These are phyloP conservation scores for Simmondsia chinensis DNA, from an alignment of 148 eudicot genomes.

Conservation along the genomic window DNA sequence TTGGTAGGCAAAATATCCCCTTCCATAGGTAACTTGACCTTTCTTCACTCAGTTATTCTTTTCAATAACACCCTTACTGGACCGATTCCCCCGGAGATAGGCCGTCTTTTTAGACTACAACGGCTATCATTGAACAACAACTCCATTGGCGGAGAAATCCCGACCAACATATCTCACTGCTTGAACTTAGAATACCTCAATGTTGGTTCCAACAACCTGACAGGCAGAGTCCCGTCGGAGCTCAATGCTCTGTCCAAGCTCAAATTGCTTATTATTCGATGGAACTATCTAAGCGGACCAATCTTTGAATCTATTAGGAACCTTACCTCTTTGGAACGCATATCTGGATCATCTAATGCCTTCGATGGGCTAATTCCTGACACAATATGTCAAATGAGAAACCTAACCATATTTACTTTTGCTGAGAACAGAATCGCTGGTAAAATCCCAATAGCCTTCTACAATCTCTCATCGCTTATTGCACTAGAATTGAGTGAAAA, in stretches of 20 bases:
- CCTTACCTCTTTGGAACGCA: slow-evolving; percentile 6
- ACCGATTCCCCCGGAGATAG: slow-evolving; percentile 24
- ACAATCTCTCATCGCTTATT: slow-evolving; percentile 13
- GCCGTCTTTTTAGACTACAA: slow-evolving; percentile 14
- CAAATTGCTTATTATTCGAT: not conserved
- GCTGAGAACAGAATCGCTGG: slow-evolving; percentile 12
- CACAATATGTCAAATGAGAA: slow-evolving; percentile 11
- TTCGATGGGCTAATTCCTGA: slow-evolving; percentile 19
- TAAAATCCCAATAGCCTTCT: slow-evolving; percentile 15
- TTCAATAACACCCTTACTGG: slow-evolving; percentile 18
- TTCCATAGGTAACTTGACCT: slow-evolving; percentile 32
- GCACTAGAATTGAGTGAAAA: not conserved
- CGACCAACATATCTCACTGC: slow-evolving; percentile 22
- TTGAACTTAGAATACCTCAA: slow-evolving; percentile 9
- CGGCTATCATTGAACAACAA: slow-evolving; percentile 10
- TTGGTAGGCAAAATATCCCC: slow-evolving; percentile 29
- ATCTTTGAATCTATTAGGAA: slow-evolving; percentile 24
- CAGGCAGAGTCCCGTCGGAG: slow-evolving; percentile 24
- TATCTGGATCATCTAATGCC: slow-evolving; percentile 6
- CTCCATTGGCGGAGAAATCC: slow-evolving; percentile 20
- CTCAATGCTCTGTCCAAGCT: slow-evolving; percentile 14
- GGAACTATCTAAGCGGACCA: slow-evolving; percentile 22
- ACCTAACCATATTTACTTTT: not conserved
- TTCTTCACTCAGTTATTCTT: slow-evolving; percentile 11
- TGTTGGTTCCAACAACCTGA: slow-evolving; percentile 2